Evolutionary conservation across 345 rosid genomes (phyloP).

Genomic region (Cardamine resedifolia): DNA sequence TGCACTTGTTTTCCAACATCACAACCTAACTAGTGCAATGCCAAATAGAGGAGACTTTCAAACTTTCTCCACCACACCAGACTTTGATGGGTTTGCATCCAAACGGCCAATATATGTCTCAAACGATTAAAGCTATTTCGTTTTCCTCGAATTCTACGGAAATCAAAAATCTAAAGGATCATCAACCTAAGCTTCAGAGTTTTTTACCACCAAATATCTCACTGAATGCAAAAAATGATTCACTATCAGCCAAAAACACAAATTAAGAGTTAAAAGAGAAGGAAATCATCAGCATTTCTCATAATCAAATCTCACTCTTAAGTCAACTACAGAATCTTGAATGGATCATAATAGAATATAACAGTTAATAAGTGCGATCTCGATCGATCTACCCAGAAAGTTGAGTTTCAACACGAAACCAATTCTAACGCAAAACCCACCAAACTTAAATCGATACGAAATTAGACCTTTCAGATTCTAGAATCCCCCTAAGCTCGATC

Average conservation of each 20-base stretch:
- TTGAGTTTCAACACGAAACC: conserved; percentile 6
- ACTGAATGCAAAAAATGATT: conserved; percentile 38
- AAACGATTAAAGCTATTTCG: not conserved
- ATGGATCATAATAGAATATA: conserved; percentile 7
- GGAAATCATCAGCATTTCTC: conserved; percentile 3
- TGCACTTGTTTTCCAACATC: not conserved
- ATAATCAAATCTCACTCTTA: conserved; percentile 14
- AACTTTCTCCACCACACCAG: not conserved
- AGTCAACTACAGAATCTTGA: conserved; percentile 14
- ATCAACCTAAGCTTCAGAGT: conserved; percentile 44
- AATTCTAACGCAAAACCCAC: conserved; percentile 21
- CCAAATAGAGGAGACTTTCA: not conserved
- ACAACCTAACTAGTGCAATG: conserved; percentile 13
- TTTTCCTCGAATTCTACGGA: conserved; percentile 5
- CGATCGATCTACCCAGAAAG: conserved; percentile 20
- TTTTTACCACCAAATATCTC: conserved; percentile 30
- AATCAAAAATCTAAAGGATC: conserved; percentile 2
- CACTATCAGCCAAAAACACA: not conserved
- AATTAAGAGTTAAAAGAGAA: conserved; percentile 5
- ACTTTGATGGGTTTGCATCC: not conserved
- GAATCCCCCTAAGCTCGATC: conserved; percentile 26
- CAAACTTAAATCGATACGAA: not conserved
- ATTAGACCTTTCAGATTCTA: not conserved
- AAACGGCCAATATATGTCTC: not conserved
- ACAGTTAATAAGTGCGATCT: conserved; percentile 16